Evolutionary conservation across 1,284 basidiomycete genomes (phyloP), one percentile per base, ranked within the genome.

Genomic region (Tranzscheliella williamsii): DNA sequence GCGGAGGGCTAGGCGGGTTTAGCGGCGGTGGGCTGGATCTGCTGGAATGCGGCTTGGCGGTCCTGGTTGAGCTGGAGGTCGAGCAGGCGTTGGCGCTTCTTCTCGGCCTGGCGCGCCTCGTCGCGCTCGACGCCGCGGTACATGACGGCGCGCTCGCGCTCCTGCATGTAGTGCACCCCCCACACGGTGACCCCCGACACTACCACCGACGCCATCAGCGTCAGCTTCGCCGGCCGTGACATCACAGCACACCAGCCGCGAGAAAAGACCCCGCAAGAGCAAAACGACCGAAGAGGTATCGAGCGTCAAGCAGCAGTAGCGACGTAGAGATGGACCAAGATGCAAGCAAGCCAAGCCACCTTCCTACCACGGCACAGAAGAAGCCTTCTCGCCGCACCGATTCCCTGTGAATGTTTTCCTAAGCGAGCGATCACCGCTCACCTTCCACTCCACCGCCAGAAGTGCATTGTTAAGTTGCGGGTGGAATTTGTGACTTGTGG

Each of bases 151-250:
- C 87, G 86, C 78, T 98, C 93, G 70, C 85, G 83, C 33, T 84
- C 81, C 79, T 98, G 94, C 57, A 94, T 84, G 70, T 84, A 88
- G 77, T 97, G 94, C 5, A 98, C 94, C 17, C 86, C 90, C 85
- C 87, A 93, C 71, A 98, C 86, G 5, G 88, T 90, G 24, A 85
- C 79, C 2, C 82, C 83, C 12, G 88, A 85, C 42, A 88, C 78
- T 7, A 84, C 67, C 40, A 90, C 78, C 4, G 91, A 86, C n/a
- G 81, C 83, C 24, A 81, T 79, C 23, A 97, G 83, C 4, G 91
- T 90, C 32, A 83, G 79, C 78, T 90, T 91, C 18, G 93, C 88
- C 40, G 83, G 82, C 47, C 85, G 82, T 48, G 89, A 88, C 85
- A 90, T 89, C 42, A 32, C 13, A 29, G 26, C 9, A n/a, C 9